Evolutionary conservation across 2,329 filamentous ascomycete genomes (phyloP).

Genomic region (Trichoderma pleuroti): DNA sequence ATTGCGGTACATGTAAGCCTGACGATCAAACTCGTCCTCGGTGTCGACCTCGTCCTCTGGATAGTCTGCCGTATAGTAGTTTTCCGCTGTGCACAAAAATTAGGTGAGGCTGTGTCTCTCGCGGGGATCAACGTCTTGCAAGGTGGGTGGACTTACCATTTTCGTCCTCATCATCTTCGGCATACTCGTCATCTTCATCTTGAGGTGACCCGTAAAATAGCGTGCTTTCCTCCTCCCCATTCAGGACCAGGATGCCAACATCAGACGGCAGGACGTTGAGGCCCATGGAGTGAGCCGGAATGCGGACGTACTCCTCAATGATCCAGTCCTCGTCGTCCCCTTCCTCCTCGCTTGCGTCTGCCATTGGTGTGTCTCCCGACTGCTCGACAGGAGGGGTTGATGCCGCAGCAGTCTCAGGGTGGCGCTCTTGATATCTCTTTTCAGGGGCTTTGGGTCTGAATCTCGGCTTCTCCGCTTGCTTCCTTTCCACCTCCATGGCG

Average conservation of each 20-base stretch:
- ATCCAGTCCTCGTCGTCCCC: slow-evolving; percentile 57
- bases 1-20: slow-evolving; percentile 53
- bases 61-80: slow-evolving; percentile 76
- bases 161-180: slow-evolving; percentile 61
- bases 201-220: slow-evolving; percentile 58
- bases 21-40: slow-evolving; percentile 53
- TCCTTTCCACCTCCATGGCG: slow-evolving; percentile 43
- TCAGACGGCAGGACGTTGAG: slow-evolving; percentile 46
- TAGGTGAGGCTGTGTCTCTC: slow-evolving; percentile 1
- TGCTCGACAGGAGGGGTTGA: not conserved
- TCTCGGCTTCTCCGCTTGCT: slow-evolving; percentile 34
- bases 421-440: slow-evolving; percentile 53
- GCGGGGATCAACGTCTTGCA: not conserved
- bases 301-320: slow-evolving; percentile 61
- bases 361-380: slow-evolving; percentile 34
- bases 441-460: slow-evolving; percentile 56
- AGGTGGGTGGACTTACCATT: slow-evolving; percentile 47
- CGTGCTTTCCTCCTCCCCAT: slow-evolving; percentile 55
- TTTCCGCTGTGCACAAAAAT: slow-evolving; percentile 54
- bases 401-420: slow-evolving; percentile 39
- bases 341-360: slow-evolving; percentile 42
- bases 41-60: slow-evolving; percentile 74
- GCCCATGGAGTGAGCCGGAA: slow-evolving; percentile 51
- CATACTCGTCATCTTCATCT: slow-evolving; percentile 59
- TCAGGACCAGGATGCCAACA: slow-evolving; percentile 55